Evolutionary conservation across 2,329 filamentous ascomycete species (phyloP).

Genomic region (Cladosporium sp.): DNA sequence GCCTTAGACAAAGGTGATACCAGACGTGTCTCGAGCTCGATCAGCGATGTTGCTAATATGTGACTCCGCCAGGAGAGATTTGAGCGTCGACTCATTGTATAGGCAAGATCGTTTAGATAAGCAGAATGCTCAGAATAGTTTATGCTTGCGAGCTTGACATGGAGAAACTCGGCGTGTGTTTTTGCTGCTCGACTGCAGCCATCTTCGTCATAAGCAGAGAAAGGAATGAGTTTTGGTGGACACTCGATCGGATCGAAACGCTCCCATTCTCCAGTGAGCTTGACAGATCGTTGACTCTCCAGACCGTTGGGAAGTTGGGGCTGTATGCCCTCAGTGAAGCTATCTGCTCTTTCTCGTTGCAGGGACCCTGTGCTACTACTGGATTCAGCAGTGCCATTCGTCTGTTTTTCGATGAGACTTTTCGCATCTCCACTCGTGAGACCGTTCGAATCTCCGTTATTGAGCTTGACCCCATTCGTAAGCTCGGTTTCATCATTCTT

Average conservation of each 20-base stretch:
- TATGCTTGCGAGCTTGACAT: conserved; percentile 35
- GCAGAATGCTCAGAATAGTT: not conserved
- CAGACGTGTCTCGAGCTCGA: not conserved
- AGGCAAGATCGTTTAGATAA: not conserved
- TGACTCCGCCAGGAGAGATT: conserved; percentile 2
- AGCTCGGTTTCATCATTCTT: not conserved
- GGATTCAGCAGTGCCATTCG: not conserved
- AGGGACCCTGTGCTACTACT: no score
- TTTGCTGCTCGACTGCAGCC: conserved; percentile 5
- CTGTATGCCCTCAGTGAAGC: not conserved
- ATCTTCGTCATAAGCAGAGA: conserved; percentile 9
- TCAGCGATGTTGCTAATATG: conserved; percentile 14
- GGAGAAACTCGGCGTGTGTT: conserved; percentile 1
- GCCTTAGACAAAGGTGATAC: not conserved
- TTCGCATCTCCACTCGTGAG: not conserved
- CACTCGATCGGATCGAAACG: not conserved
- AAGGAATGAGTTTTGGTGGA: conserved; percentile 4
- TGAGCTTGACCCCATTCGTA: not conserved
- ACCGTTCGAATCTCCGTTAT: not conserved
- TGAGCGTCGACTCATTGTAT: conserved; percentile 5
- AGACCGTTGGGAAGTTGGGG: not conserved
- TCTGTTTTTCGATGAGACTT: not conserved
- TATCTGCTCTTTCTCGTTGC: not conserved
- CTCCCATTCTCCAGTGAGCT: not conserved
- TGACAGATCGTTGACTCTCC: not conserved